Percentiles rank a stretch among this genome's conserved stretches.
phyloP scores from a whole-genome alignment of 2,329 filamentous ascomycete species.

The Fonsecaea monophora region DNA sequence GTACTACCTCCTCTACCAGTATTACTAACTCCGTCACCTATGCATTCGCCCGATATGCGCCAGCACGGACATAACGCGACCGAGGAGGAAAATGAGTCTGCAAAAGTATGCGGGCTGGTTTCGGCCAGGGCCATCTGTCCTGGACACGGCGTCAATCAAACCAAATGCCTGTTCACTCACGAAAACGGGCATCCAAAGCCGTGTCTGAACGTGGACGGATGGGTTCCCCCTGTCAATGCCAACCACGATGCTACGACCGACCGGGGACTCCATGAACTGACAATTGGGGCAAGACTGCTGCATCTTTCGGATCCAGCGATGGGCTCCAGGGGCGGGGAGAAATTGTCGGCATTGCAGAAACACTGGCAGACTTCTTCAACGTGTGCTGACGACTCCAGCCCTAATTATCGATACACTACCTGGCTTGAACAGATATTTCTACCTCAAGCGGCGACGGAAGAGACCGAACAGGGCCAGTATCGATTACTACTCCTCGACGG shows the following conservation, averaged over 20 bases:
- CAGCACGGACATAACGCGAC: background rate
- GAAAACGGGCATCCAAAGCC: no score
- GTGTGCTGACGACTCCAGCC: constrained; percentile 17
- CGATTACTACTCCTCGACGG: constrained; percentile 37
- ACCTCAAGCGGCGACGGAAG: constrained; percentile 16
- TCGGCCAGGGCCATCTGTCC: no score
- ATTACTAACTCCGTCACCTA: constrained; percentile 18
- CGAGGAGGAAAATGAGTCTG: no score
- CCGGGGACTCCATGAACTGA: constrained; percentile 22
- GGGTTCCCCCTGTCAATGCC: no score
- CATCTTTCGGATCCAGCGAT: constrained; percentile 14
- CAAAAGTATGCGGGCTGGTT: no score
- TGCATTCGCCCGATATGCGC: constrained; percentile 13
- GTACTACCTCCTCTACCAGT: constrained; percentile 24
- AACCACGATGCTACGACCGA: constrained; percentile 7
- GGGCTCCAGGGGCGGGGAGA: constrained; percentile 1
- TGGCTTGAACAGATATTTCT: constrained; percentile 37
- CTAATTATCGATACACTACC: constrained; percentile 34
- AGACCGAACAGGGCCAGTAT: background rate
- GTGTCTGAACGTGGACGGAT: no score
- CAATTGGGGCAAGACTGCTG: constrained; percentile 26
- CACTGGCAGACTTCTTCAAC: constrained; percentile 19
- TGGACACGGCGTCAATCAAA: no score
- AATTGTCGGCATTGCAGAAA: constrained; percentile 16
- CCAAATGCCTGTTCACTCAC: no score